A percentile compares a stretch with the other conserved stretches of the same genome.
These are phyloP conservation scores for Haberlea rhodopensis DNA, from an alignment of 257 asterid genomes.

Conservation along the genomic window DNA sequence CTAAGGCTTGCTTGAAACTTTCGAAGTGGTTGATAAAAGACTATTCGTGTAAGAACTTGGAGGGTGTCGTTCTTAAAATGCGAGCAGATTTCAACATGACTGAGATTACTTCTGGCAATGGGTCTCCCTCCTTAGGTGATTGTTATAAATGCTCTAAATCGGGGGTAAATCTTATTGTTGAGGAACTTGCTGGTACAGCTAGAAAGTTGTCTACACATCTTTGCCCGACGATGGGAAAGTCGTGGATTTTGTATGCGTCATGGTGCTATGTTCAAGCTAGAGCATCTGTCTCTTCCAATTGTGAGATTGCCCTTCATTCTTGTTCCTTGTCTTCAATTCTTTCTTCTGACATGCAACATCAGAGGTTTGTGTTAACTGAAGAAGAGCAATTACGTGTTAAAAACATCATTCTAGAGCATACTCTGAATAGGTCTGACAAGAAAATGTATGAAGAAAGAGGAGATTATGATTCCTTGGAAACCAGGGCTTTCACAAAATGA, in stretches of 20 bases:
- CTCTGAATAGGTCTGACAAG: slow-evolving; percentile 35
- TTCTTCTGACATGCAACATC: slow-evolving; percentile 61
- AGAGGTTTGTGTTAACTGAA: slow-evolving; percentile 62
- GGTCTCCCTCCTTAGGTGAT: slow-evolving; percentile 32
- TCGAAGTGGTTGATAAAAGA: slow-evolving; percentile 72
- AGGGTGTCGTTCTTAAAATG: slow-evolving; percentile 53
- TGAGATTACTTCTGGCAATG: slow-evolving; percentile 44
- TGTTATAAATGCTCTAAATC: slow-evolving; percentile 39
- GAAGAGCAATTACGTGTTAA: slow-evolving; percentile 63
- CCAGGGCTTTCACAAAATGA: slow-evolving; percentile 36
- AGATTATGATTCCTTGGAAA: slow-evolving; percentile 30
- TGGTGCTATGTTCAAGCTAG: slow-evolving; percentile 91
- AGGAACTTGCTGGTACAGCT: slow-evolving; percentile 75
- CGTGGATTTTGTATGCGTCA: slow-evolving; percentile 91
- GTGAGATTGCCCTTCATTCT: slow-evolving; percentile 42
- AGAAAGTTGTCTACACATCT: slow-evolving; percentile 73
- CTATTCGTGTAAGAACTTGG: slow-evolving; percentile 40
- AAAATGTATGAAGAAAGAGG: slow-evolving; percentile 45
- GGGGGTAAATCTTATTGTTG: slow-evolving; percentile 40
- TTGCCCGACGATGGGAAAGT: slow-evolving; percentile 90
- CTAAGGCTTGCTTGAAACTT: slow-evolving; percentile 93
- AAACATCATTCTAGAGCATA: slow-evolving; percentile 47
- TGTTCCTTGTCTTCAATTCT: slow-evolving; percentile 65
- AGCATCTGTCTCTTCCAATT: slow-evolving; percentile 45
- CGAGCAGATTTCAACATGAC: slow-evolving; percentile 48